Conservation (phyloP, 805 yeast species). For the Scheffersomyces stipitis region DNA sequence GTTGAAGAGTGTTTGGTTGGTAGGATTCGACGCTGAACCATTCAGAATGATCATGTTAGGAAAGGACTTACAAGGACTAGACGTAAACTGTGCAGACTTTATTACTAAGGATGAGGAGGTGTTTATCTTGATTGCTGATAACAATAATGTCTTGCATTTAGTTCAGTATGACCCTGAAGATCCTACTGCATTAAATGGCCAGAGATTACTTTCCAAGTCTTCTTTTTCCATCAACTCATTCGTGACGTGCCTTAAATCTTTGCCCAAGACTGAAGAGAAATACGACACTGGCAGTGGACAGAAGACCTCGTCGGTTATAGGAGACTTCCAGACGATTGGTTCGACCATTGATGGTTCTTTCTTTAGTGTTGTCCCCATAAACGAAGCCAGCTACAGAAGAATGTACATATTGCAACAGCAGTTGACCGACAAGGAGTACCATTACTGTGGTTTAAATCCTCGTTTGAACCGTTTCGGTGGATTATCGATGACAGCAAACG, state of each 20-base stretch:
- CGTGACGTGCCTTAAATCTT: conserved; percentile 52
- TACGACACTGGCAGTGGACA: conserved; percentile 26
- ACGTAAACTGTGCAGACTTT: conserved; percentile 74
- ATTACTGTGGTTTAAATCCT: conserved; percentile 80
- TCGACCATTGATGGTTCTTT: conserved; percentile 79
- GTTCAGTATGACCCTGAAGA: conserved; percentile 92
- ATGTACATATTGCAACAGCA: conserved; percentile 87
- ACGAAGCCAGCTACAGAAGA: conserved; percentile 75
- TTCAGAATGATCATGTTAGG: conserved; percentile 79
- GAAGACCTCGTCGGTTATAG: conserved; percentile 15
- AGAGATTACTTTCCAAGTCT: conserved; percentile 64
- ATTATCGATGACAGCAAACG: conserved; percentile 31
- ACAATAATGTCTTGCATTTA: conserved; percentile 63
- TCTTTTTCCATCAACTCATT: conserved; percentile 67
- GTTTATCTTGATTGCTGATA: conserved; percentile 67
- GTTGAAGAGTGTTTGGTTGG: conserved; percentile 70
- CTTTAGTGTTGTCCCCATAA: conserved; percentile 68
- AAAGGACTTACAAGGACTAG: conserved; percentile 64
- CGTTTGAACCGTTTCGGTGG: conserved; percentile 57
- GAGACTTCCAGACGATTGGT: conserved; percentile 63
- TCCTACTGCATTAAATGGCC: conserved; percentile 78
- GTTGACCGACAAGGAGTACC: conserved; percentile 71
- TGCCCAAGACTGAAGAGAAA: conserved; percentile 40
- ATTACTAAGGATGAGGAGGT: conserved; percentile 69
- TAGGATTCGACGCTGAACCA: conserved; percentile 95